A percentile compares a stretch with the other conserved stretches of the same genome.
Evolutionary conservation across 768 basidiomycete species (phyloP).

Genomic region (Gloeopeniophorella convolvens): DNA sequence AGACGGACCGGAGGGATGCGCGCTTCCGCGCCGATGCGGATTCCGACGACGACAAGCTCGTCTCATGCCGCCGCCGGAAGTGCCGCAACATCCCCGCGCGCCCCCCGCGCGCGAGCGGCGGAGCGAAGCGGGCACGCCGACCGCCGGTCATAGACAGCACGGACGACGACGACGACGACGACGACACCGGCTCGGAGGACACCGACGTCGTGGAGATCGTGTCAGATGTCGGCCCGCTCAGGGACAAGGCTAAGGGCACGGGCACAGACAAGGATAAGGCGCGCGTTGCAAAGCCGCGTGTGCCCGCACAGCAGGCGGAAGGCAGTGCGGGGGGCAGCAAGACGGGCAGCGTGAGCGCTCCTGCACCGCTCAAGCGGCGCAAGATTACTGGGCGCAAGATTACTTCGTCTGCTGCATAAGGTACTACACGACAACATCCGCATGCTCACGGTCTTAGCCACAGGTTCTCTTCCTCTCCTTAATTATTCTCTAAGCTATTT

Average conservation of each 20-base stretch:
- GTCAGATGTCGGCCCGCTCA: constrained; percentile 12
- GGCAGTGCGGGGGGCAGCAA: too few species aligned
- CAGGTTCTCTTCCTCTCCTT: too few species aligned
- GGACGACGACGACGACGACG: constrained; percentile 25
- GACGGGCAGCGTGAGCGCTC: too few species aligned
- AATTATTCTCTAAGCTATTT: too few species aligned
- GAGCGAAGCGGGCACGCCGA: constrained; percentile 26
- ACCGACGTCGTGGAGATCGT: constrained; percentile 29
- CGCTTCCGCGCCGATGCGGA: constrained; percentile 73
- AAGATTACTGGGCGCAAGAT: not conserved
- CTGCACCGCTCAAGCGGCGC: too few species aligned
- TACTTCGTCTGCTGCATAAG: not conserved
- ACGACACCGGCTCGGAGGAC: constrained; percentile 25
- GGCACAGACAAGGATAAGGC: constrained; percentile 21
- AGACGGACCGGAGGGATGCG: constrained; percentile 71
- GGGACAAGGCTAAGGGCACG: constrained; percentile 12
- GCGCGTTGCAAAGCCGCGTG: constrained; percentile 10
- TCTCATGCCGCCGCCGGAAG: constrained; percentile 48
- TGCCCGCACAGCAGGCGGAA: too few species aligned
- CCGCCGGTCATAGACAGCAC: too few species aligned
- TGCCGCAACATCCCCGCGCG: constrained; percentile 40
- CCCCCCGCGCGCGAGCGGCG: constrained; percentile 21
- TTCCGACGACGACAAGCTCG: constrained; percentile 56
- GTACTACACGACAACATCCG: too few species aligned
- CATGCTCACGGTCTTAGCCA: too few species aligned